These are phyloP conservation scores for Diphasiastrum complanatum DNA, from an alignment of 83 land plant genomes.

Conservation along the genomic window DNA sequence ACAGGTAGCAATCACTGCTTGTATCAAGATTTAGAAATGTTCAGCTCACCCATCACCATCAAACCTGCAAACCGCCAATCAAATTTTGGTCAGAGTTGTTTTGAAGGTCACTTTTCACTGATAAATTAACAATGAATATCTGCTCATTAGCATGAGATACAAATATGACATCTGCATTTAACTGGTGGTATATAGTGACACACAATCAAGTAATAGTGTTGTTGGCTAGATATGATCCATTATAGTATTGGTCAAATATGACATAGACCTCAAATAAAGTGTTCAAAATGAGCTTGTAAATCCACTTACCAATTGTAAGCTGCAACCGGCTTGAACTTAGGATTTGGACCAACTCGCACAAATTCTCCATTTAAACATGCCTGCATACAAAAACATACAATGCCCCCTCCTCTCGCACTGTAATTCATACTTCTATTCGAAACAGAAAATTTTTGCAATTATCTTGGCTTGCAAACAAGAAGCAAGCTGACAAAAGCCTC, in stretches of 20 bases:
- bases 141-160: too few species aligned
- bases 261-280: background rate
- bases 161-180: too few species aligned
- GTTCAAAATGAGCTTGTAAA: background rate
- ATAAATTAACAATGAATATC: slow-evolving; percentile 4
- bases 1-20: background rate
- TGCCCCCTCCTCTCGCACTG: too few species aligned
- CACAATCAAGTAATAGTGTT: too few species aligned
- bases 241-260: too few species aligned
- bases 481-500: too few species aligned
- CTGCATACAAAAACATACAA: too few species aligned
- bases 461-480: too few species aligned
- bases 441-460: too few species aligned
- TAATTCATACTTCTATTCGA: too few species aligned
- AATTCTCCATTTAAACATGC: slow-evolving; percentile 31
- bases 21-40: background rate
- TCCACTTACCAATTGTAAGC: slow-evolving; percentile 28
- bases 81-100: background rate
- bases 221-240: too few species aligned
- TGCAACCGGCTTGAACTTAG: slow-evolving; percentile 29
- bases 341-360: slow-evolving; percentile 31
- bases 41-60: slow-evolving; percentile 44
- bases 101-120: background rate
- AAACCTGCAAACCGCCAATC: slow-evolving; percentile 17
- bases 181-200: too few species aligned